Evolutionary conservation across 2,329 filamentous ascomycete species (phyloP).

Genomic region (Penicillium sp.): DNA sequence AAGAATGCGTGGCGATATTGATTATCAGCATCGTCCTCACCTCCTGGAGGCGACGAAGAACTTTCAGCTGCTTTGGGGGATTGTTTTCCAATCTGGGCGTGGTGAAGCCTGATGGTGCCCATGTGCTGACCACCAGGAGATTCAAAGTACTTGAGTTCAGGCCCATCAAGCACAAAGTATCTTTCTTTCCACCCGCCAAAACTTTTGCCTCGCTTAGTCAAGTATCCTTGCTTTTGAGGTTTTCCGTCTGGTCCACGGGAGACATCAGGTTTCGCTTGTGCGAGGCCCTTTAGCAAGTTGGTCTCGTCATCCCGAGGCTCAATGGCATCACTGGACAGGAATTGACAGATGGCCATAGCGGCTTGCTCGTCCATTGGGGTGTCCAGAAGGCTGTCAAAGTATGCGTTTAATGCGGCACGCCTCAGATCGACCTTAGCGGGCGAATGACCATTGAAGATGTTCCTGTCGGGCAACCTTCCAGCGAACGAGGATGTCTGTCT

Average conservation of each 20-base stretch:
- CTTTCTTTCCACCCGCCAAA: conserved; percentile 97
- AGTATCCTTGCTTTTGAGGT: conserved; percentile 79
- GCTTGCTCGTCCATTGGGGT: conserved; percentile 76
- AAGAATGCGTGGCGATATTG: conserved; percentile 97
- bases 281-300: conserved; percentile 46
- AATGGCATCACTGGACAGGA: conserved; percentile 70
- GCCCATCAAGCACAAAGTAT: conserved; percentile 69
- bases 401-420: conserved; percentile 75
- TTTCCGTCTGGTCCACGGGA: conserved; percentile 62
- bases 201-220: conserved; percentile 97
- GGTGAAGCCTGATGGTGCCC: conserved; percentile 87
- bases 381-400: conserved; percentile 82
- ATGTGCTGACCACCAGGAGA: conserved; percentile 85
- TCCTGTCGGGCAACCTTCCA: conserved; percentile 77
- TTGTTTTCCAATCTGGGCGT: conserved; percentile 93
- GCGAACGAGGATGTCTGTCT: conserved; percentile 72
- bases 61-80: conserved; percentile 61
- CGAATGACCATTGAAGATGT: conserved; percentile 86
- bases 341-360: conserved; percentile 81
- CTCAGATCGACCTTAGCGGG: conserved; percentile 91
- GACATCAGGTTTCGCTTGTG: conserved; percentile 33
- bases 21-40: conserved; percentile 77
- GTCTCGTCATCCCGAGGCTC: conserved; percentile 56
- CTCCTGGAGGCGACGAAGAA: conserved; percentile 62
- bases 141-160: conserved; percentile 85